These are phyloP conservation scores for Corylus heterophylla DNA, from an alignment of 306 rosid species.

Conservation along the genomic window DNA sequence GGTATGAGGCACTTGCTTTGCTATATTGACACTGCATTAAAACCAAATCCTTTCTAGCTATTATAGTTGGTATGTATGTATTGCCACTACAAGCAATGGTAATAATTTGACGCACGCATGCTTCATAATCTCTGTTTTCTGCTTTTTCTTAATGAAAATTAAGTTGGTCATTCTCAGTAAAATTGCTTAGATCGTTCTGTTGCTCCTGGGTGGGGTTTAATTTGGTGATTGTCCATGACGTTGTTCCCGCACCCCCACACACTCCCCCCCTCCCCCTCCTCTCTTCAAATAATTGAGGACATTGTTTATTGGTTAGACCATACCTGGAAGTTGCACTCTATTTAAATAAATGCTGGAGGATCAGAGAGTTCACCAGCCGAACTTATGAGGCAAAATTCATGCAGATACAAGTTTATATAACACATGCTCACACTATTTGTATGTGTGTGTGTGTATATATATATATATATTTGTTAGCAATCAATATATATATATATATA, in stretches of 20 bases:
- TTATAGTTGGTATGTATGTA: neutral
- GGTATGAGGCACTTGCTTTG: constrained; percentile 54
- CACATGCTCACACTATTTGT: neutral
- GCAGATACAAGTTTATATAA: neutral
- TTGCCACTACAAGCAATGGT: neutral
- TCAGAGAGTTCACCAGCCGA: neutral
- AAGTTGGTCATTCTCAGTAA: neutral
- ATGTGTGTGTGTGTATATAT: too few species aligned
- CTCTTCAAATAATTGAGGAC: neutral
- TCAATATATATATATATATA: too few species aligned
- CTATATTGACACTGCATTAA: neutral
- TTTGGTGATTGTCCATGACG: neutral
- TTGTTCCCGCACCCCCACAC: neutral
- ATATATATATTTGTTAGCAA: too few species aligned
- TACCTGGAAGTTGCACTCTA: too few species aligned
- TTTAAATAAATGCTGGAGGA: neutral
- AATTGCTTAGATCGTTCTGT: neutral
- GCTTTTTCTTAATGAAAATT: neutral
- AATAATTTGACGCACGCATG: neutral
- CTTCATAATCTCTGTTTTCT: neutral
- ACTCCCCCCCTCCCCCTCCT: neutral
- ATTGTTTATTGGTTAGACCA: neutral
- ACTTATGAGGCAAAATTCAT: neutral
- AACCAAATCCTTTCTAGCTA: neutral
- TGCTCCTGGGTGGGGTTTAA: neutral